Percentiles rank a stretch among this genome's conserved stretches.
Evolutionary conservation across 208 protist species (phyloP).

Genomic region (Trypanosoma mega): DNA sequence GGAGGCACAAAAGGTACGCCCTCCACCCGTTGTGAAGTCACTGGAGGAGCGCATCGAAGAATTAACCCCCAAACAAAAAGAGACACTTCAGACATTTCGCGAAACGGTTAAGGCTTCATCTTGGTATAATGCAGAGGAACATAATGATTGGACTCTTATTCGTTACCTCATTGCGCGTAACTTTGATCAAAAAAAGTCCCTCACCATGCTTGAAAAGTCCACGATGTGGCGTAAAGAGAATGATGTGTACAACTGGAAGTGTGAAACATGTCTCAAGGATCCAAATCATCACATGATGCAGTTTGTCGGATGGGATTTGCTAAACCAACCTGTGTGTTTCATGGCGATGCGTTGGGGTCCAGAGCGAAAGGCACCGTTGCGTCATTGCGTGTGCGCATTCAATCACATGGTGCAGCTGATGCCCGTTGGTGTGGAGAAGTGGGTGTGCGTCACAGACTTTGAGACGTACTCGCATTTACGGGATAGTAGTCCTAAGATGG

Average conservation of each 20-base stretch:
- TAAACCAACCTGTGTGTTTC: slow-evolving; percentile 75
- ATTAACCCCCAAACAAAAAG: slow-evolving; percentile 41
- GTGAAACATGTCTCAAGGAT: slow-evolving; percentile 55
- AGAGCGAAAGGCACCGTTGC: slow-evolving; percentile 68
- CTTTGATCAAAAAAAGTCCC: slow-evolving; percentile 62
- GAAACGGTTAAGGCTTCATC: slow-evolving; percentile 36
- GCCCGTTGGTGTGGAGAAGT: slow-evolving; percentile 84
- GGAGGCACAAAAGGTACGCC: slow-evolving; percentile 60
- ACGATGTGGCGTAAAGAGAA: slow-evolving; percentile 71
- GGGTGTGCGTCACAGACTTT: slow-evolving; percentile 85
- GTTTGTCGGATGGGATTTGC: slow-evolving; percentile 79
- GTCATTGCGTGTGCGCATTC: slow-evolving; percentile 66
- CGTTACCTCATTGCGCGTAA: slow-evolving; percentile 74
- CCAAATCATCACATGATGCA: slow-evolving; percentile 78
- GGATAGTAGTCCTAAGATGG: slow-evolving; percentile 73
- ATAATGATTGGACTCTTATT: slow-evolving; percentile 63
- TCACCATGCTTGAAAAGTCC: slow-evolving; percentile 65
- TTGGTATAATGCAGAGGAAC: slow-evolving; percentile 59
- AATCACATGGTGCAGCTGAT: slow-evolving; percentile 71
- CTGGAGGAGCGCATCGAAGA: slow-evolving; percentile 66
- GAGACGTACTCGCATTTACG: slow-evolving; percentile 76
- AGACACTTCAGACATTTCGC: slow-evolving; percentile 32
- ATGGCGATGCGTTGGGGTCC: slow-evolving; percentile 86
- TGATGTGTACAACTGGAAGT: slow-evolving; percentile 47
- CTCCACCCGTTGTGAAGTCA: slow-evolving; percentile 74